Evolutionary conservation across 805 yeast genomes (phyloP), one percentile per base, ranked within the genome.

Genomic region (Candida alai): DNA sequence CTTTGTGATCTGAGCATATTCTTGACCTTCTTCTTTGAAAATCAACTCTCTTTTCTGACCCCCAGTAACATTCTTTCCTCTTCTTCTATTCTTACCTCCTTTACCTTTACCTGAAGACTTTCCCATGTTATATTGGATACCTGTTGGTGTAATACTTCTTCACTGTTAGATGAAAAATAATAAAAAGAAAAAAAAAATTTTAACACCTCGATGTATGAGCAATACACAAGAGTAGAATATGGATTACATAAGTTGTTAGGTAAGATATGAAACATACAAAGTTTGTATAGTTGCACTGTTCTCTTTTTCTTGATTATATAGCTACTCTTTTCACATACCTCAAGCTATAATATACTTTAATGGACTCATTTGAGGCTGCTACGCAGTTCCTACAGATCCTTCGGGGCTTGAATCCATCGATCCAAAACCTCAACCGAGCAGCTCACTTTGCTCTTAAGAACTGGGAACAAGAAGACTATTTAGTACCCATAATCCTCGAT

Each of bases 1-100:
- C 68, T 88, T 90, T 62, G 90, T 79, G 58, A 93, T 93, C 70
- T 94, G 98, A 37, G 96, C 99, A 56, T 93, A 93, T 64, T 93
- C 97, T 72, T 93, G 98, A 39, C 95, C 95, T 54, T 93, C 99
- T 45, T 93, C 99, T 55, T 80, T 87, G 62, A 74, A 77, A 59
- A 80, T 76, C 51, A 93, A 76, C 61, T 93, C 99, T 71, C 99
- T 86, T 74, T 93, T 93, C 67, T 87, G 89, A 45, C 83, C 80
- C 41, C 76, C 82, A 63, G 80, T 78, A 60, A 83, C 96, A 65
- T 89, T 89, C 90, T 93, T 93, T 65, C 98, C 98, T 78, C 97
- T 84, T 73, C 94, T 80, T 76, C 98, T 90, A 70, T 86, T 83
- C 67, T 84, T 84, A 66, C 94, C 94, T 65, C 94, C 93, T 69